A percentile compares a stretch with the other conserved stretches of the same genome.
Evolutionary conservation across 108 stramenopile genomes (phyloP).

Genomic region (Schizochytrium sp.): DNA sequence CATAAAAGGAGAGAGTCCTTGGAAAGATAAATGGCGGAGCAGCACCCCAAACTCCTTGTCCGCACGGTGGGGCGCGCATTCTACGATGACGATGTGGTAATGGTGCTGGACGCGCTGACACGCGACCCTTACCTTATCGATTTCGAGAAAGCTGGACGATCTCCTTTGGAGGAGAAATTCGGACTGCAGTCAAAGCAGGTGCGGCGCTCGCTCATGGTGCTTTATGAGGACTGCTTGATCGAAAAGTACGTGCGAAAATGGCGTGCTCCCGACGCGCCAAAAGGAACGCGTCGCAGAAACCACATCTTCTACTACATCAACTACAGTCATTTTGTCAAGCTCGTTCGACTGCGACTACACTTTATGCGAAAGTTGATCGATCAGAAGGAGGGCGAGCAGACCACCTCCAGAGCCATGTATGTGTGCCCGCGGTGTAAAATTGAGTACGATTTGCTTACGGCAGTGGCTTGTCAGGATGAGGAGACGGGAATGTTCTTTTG

Average conservation of each 20-base stretch:
- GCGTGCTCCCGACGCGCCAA: not conserved
- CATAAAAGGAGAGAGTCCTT: too few relatives aligned
- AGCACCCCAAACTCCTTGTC: not conserved
- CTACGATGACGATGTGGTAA: not conserved
- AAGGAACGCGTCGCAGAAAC: not conserved
- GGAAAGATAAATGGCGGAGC: not conserved
- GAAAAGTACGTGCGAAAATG: not conserved
- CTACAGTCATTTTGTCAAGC: not conserved
- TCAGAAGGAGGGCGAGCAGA: not conserved
- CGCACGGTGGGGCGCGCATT: not conserved
- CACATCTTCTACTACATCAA: not conserved
- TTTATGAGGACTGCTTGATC: not conserved
- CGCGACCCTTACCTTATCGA: not conserved
- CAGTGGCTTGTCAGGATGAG: not conserved
- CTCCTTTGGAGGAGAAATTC: not conserved
- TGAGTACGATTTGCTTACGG: not conserved
- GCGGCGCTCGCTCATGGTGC: not conserved
- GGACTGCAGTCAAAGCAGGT: not conserved
- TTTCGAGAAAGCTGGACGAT: not conserved
- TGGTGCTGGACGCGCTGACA: not conserved
- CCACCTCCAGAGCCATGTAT: not conserved
- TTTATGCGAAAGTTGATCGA: not conserved
- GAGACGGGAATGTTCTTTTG: conserved; percentile 4
- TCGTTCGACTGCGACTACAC: not conserved
- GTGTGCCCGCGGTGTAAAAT: not conserved